Evolutionary conservation across 108 stramenopile genomes (phyloP).

Genomic region (Skeletonema tropicum): DNA sequence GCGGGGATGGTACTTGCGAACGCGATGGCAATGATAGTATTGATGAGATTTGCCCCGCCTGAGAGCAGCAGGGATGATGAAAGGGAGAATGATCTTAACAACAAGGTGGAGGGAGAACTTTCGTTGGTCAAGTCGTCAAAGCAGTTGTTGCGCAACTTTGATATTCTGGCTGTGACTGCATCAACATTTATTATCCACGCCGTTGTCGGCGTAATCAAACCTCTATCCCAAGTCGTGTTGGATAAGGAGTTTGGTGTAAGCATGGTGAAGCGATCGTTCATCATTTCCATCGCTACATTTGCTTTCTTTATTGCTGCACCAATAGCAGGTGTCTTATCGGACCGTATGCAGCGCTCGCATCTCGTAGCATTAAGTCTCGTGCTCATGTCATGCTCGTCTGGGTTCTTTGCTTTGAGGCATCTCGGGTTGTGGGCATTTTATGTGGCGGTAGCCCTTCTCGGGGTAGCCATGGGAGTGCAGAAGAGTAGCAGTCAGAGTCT

Average conservation of each 20-base stretch:
- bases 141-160: conserved; percentile 20
- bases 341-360: conserved; percentile 21
- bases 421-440: conserved; percentile 38
- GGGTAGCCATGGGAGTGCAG: conserved; percentile 23
- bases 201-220: conserved; percentile 42
- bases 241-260: conserved; percentile 40
- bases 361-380: conserved; percentile 29
- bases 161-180: conserved; percentile 28
- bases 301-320: conserved; percentile 34
- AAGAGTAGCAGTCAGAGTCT: conserved; percentile 34
- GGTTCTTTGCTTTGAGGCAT: conserved; percentile 27
- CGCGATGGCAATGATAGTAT: conserved; percentile 19
- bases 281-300: conserved; percentile 40
- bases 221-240: conserved; percentile 36
- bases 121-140: conserved; percentile 16
- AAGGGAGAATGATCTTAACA: background rate
- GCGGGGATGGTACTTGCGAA: conserved; percentile 28
- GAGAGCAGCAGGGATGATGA: conserved; percentile 8
- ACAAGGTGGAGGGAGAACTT: background rate
- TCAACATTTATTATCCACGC: conserved; percentile 38
- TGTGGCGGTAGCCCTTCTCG: conserved; percentile 19
- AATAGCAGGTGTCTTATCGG: conserved; percentile 18
- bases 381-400: conserved; percentile 29
- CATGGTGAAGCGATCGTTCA: conserved; percentile 40
- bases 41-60: conserved; percentile 32